Base-by-base conservation (phyloP, 2,329 filamentous ascomycete species). In the Penicillium janthinellum region DNA sequence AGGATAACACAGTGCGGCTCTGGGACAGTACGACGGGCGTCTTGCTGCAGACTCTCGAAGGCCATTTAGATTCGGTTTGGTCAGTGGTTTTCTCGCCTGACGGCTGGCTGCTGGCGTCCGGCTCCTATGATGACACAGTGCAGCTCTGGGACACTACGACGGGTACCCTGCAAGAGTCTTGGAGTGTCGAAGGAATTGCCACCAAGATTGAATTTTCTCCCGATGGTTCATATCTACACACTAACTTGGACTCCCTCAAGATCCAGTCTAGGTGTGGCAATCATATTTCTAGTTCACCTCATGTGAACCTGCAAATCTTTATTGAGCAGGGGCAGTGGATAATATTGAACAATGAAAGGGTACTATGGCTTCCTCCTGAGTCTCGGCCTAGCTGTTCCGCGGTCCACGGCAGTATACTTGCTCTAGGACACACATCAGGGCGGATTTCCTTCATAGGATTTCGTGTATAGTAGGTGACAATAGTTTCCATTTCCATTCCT, bases 261-360 rank as follows among this genome's bases (percentile, higher is more conserved):
- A 37, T 61, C n/a, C 38, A 39, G 12, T 35, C 41, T 48, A 4
- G 17, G 47, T 5, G 25, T 53, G 28, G 54, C 28, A 50, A 47
- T 39, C 38, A n/a, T 28, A 5, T 28, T 12, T 42, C 22, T 31
- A 34, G 49, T 49, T 56, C 39, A 54, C 22, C 41, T 28, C 20
- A 50, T 22, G 35, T 0, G 17, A 54, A 48, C 53, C 28, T 41
- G 39, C 39, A 10, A 14, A 60, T 61, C 20, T 58, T 28, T 12
- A 34, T 58, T 15, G 31, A 55, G 2, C 22, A 53, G 11, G 31
- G 44, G 14, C 44, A 60, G n/a, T 66, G 64, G 62, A 58, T 66
- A 49, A 53, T 14, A 0, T 11, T 66, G 7, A 45, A 61, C 14
- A 54, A 53, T 25, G 35, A 54, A 49, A 63, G 50, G 7, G 54